Percentiles rank a stretch among this genome's conserved stretches.
These are phyloP conservation scores for Paracorniculantispora psalliotae DNA, from an alignment of 2,329 filamentous ascomycete genomes.

Conservation along the genomic window DNA sequence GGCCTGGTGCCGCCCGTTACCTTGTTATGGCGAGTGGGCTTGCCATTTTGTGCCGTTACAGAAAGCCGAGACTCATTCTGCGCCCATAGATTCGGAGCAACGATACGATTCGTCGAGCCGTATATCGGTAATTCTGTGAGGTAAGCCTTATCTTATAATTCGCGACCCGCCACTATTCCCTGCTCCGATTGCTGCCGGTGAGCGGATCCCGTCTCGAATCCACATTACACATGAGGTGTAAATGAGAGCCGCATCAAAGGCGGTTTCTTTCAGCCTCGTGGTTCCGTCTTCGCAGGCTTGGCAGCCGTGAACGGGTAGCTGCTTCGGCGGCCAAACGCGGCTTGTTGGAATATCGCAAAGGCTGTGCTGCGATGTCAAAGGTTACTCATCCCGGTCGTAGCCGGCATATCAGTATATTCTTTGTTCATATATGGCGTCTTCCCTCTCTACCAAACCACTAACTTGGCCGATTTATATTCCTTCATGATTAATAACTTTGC, in stretches of 20 bases:
- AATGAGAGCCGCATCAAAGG: neutral
- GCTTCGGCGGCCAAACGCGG: constrained; percentile 1
- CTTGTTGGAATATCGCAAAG: neutral
- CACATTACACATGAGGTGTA: constrained; percentile 6
- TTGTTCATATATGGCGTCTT: neutral
- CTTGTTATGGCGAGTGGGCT: neutral
- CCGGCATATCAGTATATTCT: neutral
- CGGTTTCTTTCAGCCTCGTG: neutral
- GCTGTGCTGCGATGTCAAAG: neutral
- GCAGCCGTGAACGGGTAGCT: neutral
- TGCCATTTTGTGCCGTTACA: neutral
- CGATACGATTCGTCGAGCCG: neutral
- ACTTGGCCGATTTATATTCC: neutral
- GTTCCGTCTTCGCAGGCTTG: neutral
- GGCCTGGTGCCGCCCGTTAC: neutral
- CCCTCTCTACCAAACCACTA: neutral
- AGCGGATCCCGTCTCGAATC: constrained; percentile 11
- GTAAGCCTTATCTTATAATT: constrained; percentile 9
- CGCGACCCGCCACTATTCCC: constrained; percentile 2
- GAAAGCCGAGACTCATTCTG: neutral
- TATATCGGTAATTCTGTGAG: constrained; percentile 8
- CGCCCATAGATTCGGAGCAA: neutral
- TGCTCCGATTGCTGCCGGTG: neutral
- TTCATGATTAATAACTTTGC: neutral
- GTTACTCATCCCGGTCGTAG: neutral